Conservation (phyloP, 257 asterid species). For the Salvia rosmarinus region DNA sequence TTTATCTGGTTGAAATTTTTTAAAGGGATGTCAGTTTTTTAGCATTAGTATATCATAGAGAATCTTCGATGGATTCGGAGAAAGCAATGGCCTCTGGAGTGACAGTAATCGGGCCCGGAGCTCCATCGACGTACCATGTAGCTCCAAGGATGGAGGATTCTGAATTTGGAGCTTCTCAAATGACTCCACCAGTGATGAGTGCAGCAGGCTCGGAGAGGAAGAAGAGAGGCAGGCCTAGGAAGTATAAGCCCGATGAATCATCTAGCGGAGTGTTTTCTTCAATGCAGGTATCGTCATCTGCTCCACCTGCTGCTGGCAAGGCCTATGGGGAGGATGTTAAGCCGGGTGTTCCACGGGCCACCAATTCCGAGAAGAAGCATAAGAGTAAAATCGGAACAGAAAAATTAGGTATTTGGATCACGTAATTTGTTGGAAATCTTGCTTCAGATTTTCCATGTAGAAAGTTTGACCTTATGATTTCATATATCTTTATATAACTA, state of each 20-base stretch:
- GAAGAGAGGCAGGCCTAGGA: conserved; percentile 96
- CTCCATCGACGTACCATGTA: conserved; percentile 65
- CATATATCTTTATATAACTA: too few species aligned
- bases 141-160: conserved; percentile 55
- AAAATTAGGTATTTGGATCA: conserved; percentile 58
- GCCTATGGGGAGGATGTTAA: conserved; percentile 47
- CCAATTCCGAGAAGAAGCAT: conserved; percentile 61
- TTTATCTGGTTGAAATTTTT: conserved; percentile 11
- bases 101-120: conserved; percentile 57
- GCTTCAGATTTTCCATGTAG: neutral
- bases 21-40: conserved; percentile 25
- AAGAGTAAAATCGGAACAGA: conserved; percentile 64
- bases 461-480: too few species aligned
- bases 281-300: conserved; percentile 53
- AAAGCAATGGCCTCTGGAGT: conserved; percentile 59
- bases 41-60: conserved; percentile 13
- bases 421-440: neutral
- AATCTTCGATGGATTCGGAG: conserved; percentile 63
- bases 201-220: conserved; percentile 62
- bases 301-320: conserved; percentile 51
- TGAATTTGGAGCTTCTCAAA: conserved; percentile 35
- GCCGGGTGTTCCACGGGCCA: conserved; percentile 33
- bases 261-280: conserved; percentile 47
- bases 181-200: conserved; percentile 34
- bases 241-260: conserved; percentile 68